Evolutionary conservation across 805 yeast genomes (phyloP), one percentile per base, ranked within the genome.

Genomic region (Danielozyma ontarioensis): DNA sequence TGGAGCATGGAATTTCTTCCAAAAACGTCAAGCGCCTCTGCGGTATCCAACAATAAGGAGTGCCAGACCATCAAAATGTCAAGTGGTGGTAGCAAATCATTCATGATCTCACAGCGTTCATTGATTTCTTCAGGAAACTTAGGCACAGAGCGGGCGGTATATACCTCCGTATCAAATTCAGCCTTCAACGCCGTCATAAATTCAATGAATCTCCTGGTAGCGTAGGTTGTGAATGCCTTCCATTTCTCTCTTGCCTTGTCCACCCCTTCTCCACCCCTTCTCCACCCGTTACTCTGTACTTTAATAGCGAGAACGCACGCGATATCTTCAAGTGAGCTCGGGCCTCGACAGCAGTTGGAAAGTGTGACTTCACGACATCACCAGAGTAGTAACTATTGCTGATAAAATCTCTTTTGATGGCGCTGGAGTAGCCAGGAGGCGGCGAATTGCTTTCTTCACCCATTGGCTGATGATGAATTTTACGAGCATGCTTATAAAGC

Each of bases 21-120:
- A 19, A 19, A 19, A 6, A 6, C 22, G 10, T 24, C 14, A 15
- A 10, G 6, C 21, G 12, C 23, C 16, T 8, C 15, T n/a, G 7
- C 17, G 15, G 12, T 5, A 24, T 44, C 47, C 26, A 48, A 34
- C 23, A 44, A 30, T 33, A 48, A 47, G 12, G 49, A 28, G 36
- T 51, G 53, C 55, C 55, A 51, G 6, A 48, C 51, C 37, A 51
- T 34, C 5, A 49, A 14, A 10, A 51, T 35, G 37, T 51, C 55
- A 13, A 51, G 27, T 13, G 55, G 54, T 11, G 55, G 55, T n/a
- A 39, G 13, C 29, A 27, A 31, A 5, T 4, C 18, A 5, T 19
- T 8, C 25, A 26, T 26, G 11, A n/a, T 8, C 11, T 23, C 27
- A n/a, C 4, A 13, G 15, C 27, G 26, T 37, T 14, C 37, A 32